Conservation (phyloP, 768 basidiomycete genomes). For the Pleurotus sapidus region DNA sequence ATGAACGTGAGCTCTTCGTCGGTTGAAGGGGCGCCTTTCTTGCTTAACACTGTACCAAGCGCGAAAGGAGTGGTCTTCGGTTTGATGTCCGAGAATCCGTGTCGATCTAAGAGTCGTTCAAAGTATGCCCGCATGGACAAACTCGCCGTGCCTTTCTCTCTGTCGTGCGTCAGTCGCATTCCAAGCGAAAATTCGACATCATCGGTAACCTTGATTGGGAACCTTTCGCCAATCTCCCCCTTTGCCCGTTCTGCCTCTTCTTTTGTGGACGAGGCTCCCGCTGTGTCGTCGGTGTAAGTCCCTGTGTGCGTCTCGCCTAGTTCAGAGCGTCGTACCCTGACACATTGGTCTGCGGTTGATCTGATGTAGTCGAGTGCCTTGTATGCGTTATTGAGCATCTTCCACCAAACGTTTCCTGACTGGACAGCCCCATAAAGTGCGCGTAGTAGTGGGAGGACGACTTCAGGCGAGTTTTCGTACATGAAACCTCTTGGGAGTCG, state of each 20-base stretch:
- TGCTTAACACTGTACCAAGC: conserved; percentile 3
- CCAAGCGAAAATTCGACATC: conserved; percentile 6
- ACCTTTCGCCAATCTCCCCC: conserved; percentile 1
- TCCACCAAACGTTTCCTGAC: conserved; percentile 10
- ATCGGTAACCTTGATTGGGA: conserved; percentile 1
- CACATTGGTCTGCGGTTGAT: conserved; percentile 10
- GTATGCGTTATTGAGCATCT: conserved; percentile 3
- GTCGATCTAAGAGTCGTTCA: conserved; percentile 10
- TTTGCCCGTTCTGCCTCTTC: conserved; percentile 7
- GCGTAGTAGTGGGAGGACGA: not conserved
- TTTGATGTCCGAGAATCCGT: conserved; percentile 5
- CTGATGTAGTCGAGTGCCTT: conserved; percentile 6
- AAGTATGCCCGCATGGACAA: conserved; percentile 3
- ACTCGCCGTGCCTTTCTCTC: conserved; percentile 1
- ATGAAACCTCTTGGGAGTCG: conserved; percentile 13
- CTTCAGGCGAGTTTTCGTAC: not conserved
- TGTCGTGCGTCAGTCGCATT: conserved; percentile 7
- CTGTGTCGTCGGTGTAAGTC: conserved; percentile 9
- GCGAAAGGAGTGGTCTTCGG: conserved; percentile 12
- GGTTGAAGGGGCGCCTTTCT: not conserved
- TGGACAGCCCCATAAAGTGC: conserved; percentile 14
- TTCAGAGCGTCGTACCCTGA: not conserved
- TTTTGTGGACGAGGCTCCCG: not conserved
- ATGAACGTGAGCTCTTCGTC: conserved; percentile 2
- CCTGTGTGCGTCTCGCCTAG: conserved; percentile 8